These are phyloP conservation scores for Lasiosphaeria miniovina DNA, from an alignment of 495 filamentous ascomycete genomes.

Conservation along the genomic window DNA sequence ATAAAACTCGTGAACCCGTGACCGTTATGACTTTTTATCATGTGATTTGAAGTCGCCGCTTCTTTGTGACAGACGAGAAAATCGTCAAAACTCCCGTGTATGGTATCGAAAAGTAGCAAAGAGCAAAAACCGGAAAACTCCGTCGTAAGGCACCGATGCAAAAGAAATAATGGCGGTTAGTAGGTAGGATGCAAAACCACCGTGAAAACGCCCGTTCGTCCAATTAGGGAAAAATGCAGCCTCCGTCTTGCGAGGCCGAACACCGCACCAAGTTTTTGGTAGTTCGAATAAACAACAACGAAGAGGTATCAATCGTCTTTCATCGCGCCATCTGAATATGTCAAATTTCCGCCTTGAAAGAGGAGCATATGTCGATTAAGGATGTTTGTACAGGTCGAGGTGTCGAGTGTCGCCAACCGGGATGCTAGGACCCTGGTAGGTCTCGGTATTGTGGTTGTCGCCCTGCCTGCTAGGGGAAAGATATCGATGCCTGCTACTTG, in stretches of 20 bases:
- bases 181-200: slow-evolving; percentile 28
- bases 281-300: slow-evolving; percentile 24
- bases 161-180: slow-evolving; percentile 21
- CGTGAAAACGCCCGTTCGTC: slow-evolving; percentile 32
- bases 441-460: slow-evolving; percentile 19
- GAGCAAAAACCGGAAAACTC: slow-evolving; percentile 28
- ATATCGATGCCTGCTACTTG: slow-evolving; percentile 37
- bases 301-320: slow-evolving; percentile 40
- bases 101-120: slow-evolving; percentile 32
- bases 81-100: slow-evolving; percentile 24
- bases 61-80: slow-evolving; percentile 20
- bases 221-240: slow-evolving; percentile 19
- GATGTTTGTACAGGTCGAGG: slow-evolving; percentile 35
- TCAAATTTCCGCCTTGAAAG: slow-evolving; percentile 32
- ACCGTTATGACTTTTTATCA: slow-evolving; percentile 37
- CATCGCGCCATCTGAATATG: slow-evolving; percentile 36
- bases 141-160: slow-evolving; percentile 39
- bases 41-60: slow-evolving; percentile 35
- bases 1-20: slow-evolving; percentile 38
- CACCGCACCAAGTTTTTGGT: slow-evolving; percentile 30
- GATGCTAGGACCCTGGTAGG: slow-evolving; percentile 33
- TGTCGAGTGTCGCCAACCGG: slow-evolving; percentile 23
- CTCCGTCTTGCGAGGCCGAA: slow-evolving; percentile 32
- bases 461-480: slow-evolving; percentile 29
- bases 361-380: slow-evolving; percentile 32